phyloP scores from a whole-genome alignment of 768 basidiomycete genomes.

The Boletus rufocinnamomeus region DNA sequence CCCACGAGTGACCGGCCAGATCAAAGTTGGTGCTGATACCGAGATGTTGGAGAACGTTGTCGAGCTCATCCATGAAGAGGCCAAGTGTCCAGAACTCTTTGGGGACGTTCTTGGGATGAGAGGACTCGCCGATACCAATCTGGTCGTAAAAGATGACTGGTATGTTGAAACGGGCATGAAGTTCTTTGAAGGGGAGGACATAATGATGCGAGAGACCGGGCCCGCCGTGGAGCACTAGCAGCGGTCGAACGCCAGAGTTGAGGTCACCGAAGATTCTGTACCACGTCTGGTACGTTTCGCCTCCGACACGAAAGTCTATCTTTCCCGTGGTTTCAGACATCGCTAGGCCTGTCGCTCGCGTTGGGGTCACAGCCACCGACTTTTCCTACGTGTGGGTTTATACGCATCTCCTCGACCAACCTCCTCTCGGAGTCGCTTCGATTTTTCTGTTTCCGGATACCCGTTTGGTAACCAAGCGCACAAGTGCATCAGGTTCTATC shows the following conservation, averaged over 20 bases:
- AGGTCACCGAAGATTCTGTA: constrained; percentile 46
- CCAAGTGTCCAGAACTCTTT: constrained; percentile 46
- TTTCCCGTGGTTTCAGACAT: constrained; percentile 29
- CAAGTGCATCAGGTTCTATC: no score
- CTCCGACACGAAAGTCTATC: constrained; percentile 20
- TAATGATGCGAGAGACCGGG: constrained; percentile 43
- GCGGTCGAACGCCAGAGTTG: constrained; percentile 33
- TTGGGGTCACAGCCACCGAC: no score
- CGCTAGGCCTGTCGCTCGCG: no score
- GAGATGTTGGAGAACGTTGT: constrained; percentile 47
- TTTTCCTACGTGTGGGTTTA: no score
- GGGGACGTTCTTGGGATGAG: constrained; percentile 35
- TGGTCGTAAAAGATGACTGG: constrained; percentile 55
- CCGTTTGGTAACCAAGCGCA: no score
- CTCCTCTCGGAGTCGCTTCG: no score
- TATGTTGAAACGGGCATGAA: constrained; percentile 32
- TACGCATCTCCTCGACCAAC: no score
- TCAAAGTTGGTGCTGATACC: constrained; percentile 43
- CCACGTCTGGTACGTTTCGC: constrained; percentile 42
- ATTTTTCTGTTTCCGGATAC: no score
- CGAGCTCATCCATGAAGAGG: constrained; percentile 56
- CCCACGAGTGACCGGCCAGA: constrained; percentile 60
- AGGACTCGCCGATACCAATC: constrained; percentile 48
- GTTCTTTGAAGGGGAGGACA: constrained; percentile 39
- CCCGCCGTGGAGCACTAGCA: constrained; percentile 51